Evolutionary conservation across 306 rosid species (phyloP).

Genomic region (Sesbania bispinosa): DNA sequence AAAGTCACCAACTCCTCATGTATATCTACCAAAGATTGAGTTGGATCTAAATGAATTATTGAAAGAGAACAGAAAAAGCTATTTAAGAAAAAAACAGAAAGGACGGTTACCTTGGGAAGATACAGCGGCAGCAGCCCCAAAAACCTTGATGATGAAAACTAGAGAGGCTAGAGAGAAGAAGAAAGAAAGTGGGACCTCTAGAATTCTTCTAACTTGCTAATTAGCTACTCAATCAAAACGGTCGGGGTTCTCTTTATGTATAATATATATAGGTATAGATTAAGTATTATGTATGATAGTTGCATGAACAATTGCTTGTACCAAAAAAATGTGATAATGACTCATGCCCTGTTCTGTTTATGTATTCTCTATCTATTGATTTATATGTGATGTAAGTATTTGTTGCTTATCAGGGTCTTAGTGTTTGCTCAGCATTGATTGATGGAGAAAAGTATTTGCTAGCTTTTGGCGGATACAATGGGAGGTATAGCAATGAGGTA

Average conservation of each 20-base stretch:
- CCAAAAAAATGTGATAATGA: not conserved
- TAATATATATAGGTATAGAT: no score
- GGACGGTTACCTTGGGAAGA: not conserved
- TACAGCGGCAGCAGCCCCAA: not conserved
- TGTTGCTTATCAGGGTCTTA: conserved; percentile 69
- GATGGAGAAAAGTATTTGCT: conserved; percentile 76
- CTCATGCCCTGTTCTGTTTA: not conserved
- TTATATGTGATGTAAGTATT: conserved; percentile 4
- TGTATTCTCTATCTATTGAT: conserved; percentile 19
- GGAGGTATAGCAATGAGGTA: conserved; percentile 96
- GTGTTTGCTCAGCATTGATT: conserved; percentile 62
- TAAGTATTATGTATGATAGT: no score
- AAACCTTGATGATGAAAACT: conserved; percentile 4
- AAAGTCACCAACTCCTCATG: not conserved
- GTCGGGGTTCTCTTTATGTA: not conserved
- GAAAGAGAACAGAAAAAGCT: conserved; percentile 1
- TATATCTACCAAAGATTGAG: not conserved
- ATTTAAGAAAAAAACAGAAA: no score
- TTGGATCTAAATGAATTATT: not conserved
- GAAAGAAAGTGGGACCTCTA: conserved; percentile 6
- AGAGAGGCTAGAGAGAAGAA: not conserved
- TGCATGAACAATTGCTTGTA: not conserved
- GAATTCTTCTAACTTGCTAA: not conserved
- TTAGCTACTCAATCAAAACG: not conserved
- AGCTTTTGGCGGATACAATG: conserved; percentile 97